Base-by-base conservation (phyloP, 2,329 filamentous ascomycete genomes). In the Colletotrichum sublineola region DNA sequence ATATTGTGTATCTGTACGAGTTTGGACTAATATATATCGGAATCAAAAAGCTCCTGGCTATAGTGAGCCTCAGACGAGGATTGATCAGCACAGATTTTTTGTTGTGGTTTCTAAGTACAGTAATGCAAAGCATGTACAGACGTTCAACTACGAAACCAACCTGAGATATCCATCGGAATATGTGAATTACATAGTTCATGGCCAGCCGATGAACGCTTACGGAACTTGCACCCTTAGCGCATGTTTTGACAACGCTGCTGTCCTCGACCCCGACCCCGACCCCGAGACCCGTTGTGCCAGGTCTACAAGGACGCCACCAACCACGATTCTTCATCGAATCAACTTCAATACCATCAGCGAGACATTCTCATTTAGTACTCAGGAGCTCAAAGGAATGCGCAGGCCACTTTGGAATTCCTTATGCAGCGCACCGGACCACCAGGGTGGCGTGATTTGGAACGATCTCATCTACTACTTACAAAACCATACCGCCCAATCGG, bases 381-480 rank as follows among this genome's bases (percentile, higher is more conserved):
- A 29, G n/a, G 33, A n/a, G 9, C n/a, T 58, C 12, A 9, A 33
- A 2, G 56, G 68, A n/a, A 24, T 67, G 55, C 56, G 48, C 1
- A 44, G 15, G 18, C 48, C 29, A 1, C 12, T 61, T 5, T 60
- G 46, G 48, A 11, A 60, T 0, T 1, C 2, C 2, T 3, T 9
- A 1, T 1, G 14, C 9, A 1, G 0, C 11, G 5, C 0, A 2
- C 18, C n/a, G 5, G 60, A 24, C 7, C 36, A 15, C 5, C 5
- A 6, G 2, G 55, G 38, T 11, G 61, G 61, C 2, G 15, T 36
- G 5, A 4, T 20, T 29, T 78, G 74, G 66, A 79, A 78, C 67
- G 76, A 80, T 14, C 31, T 68, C 24, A 78, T 79, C 3, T 82
- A 80, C 66, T 56, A 74, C 1, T 65, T 78, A 0, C 77, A 78